phyloP scores from a whole-genome alignment of 1,284 basidiomycete genomes.

The Papiliotrema flavescens region DNA sequence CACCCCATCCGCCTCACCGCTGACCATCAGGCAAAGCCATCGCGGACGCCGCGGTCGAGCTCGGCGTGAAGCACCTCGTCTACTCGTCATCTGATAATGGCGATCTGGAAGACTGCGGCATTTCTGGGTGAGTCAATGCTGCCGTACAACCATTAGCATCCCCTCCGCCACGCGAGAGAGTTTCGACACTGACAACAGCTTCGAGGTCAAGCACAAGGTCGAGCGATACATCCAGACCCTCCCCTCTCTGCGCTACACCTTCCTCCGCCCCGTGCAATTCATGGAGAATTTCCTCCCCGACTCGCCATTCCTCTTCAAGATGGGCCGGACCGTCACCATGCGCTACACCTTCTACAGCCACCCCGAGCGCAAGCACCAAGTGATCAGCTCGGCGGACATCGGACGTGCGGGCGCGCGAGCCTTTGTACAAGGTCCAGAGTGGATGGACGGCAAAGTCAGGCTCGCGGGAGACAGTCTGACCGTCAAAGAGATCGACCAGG shows the following conservation, averaged over 20 bases:
- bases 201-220: slow-evolving; percentile 28
- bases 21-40: slow-evolving; percentile 39
- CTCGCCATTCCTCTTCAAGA: slow-evolving; percentile 12
- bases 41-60: slow-evolving; percentile 46
- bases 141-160: no score
- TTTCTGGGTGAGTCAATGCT: slow-evolving; percentile 18
- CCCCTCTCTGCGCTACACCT: slow-evolving; percentile 7
- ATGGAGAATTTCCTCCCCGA: slow-evolving; percentile 19
- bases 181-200: slow-evolving; percentile 4
- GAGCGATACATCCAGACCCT: slow-evolving; percentile 22
- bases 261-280: slow-evolving; percentile 23
- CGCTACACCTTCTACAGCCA: slow-evolving; percentile 12
- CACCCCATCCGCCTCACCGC: neutral
- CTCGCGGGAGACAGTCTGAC: slow-evolving; percentile 19
- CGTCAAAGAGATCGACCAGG: slow-evolving; percentile 11
- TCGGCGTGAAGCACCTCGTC: slow-evolving; percentile 50
- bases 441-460: slow-evolving; percentile 1
- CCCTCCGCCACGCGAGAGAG: neutral
- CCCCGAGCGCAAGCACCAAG: slow-evolving; percentile 17
- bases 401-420: slow-evolving; percentile 15
- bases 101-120: slow-evolving; percentile 8
- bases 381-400: slow-evolving; percentile 18
- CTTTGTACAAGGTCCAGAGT: slow-evolving; percentile 6
- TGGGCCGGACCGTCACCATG: slow-evolving; percentile 15
- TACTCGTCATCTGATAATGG: slow-evolving; percentile 35